Percentiles rank a stretch among this genome's conserved stretches.
phyloP scores from a whole-genome alignment of 2,329 filamentous ascomycete species.

The Chrysoporthe deuterocubensis region DNA sequence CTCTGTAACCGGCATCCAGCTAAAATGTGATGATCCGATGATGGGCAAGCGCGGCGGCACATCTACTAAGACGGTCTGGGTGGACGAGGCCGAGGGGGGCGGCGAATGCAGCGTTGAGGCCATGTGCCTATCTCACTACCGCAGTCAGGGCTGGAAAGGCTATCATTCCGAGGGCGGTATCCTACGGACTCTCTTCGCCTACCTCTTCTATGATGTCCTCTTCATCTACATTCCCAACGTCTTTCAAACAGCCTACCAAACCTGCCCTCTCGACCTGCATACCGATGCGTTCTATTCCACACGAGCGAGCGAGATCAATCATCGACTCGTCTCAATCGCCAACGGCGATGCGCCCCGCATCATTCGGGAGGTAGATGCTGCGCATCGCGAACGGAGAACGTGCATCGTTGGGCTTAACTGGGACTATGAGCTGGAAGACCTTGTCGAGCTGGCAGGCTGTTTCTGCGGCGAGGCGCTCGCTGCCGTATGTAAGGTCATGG shows the following conservation, averaged over 20 bases:
- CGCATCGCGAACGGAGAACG: slow-evolving; percentile 71
- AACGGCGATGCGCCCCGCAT: slow-evolving; percentile 77
- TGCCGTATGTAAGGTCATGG: slow-evolving; percentile 88
- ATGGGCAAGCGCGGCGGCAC: slow-evolving; percentile 44
- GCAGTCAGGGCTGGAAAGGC: slow-evolving; percentile 85
- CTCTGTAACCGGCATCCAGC: slow-evolving; percentile 74
- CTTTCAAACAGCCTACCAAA: slow-evolving; percentile 95
- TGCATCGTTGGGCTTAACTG: slow-evolving; percentile 93
- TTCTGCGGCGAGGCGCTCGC: slow-evolving; percentile 82
- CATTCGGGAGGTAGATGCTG: slow-evolving; percentile 69
- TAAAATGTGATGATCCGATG: slow-evolving; percentile 63
- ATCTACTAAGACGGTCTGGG: slow-evolving; percentile 81
- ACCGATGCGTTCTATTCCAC: slow-evolving; percentile 90
- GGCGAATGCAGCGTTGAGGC: slow-evolving; percentile 86
- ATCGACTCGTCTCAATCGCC: slow-evolving; percentile 80
- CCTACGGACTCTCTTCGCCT: slow-evolving; percentile 85
- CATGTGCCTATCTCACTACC: slow-evolving; percentile 91
- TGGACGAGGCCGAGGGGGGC: slow-evolving; percentile 72
- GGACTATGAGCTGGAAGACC: slow-evolving; percentile 79
- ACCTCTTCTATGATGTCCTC: slow-evolving; percentile 90
- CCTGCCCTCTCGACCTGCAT: slow-evolving; percentile 88
- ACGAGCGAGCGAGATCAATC: slow-evolving; percentile 87
- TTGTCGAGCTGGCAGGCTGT: slow-evolving; percentile 77
- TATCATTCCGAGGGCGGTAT: slow-evolving; percentile 94
- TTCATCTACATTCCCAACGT: slow-evolving; percentile 95